These are phyloP conservation scores for Batrachochytrium dendrobatidis DNA, from an alignment of 371 early-diverging fungal genomes.

Conservation along the genomic window DNA sequence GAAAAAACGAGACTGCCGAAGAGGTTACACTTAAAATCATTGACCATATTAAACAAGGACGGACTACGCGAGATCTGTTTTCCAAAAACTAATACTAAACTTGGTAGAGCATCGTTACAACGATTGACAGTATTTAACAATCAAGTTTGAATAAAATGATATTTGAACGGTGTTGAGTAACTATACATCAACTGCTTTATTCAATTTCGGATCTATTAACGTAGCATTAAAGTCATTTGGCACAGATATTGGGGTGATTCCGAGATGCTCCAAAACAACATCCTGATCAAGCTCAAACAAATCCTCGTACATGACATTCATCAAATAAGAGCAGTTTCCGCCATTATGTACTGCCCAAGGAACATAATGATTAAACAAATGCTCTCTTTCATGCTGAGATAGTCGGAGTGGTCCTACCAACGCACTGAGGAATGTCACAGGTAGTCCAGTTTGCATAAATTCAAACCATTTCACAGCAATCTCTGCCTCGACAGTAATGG, in stretches of 20 bases:
- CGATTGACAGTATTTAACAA: no score
- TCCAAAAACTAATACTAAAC: no score
- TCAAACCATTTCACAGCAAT: constrained; percentile 93
- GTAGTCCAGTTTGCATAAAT: constrained; percentile 75
- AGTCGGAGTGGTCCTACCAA: constrained; percentile 74
- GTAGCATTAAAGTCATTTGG: no score
- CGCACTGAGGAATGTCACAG: constrained; percentile 77
- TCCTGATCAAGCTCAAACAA: constrained; percentile 62
- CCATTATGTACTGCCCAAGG: constrained; percentile 94
- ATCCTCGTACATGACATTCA: constrained; percentile 84
- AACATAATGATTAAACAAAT: constrained; percentile 61
- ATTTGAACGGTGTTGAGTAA: no score
- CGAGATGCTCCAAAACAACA: no score
- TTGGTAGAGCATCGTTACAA: no score
- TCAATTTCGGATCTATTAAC: no score
- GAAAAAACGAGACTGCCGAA: constrained; percentile 41
- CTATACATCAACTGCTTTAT: no score
- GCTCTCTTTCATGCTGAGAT: constrained; percentile 46
- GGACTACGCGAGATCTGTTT: not conserved
- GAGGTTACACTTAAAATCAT: constrained; percentile 31
- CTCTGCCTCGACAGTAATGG: constrained; percentile 84
- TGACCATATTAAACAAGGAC: constrained; percentile 13
- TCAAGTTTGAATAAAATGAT: no score
- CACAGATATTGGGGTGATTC: no score
- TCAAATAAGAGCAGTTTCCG: constrained; percentile 56